Conservation (phyloP, 2,329 filamentous ascomycete genomes). For the Sarocladium strictum region DNA sequence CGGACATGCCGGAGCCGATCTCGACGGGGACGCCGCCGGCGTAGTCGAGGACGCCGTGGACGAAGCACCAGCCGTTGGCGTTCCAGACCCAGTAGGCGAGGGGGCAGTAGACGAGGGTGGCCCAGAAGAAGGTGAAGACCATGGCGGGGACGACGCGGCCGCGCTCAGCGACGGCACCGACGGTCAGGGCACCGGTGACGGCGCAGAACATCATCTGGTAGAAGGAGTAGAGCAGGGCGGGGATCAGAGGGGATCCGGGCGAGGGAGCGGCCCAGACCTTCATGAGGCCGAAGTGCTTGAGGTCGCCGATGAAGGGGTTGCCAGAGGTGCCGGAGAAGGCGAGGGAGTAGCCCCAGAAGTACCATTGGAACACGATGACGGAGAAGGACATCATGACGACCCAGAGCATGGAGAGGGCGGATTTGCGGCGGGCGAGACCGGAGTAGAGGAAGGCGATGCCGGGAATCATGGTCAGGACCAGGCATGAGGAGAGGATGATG, state of each 20-base stretch:
- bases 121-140: slow-evolving; percentile 96
- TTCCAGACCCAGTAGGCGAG: slow-evolving; percentile 98
- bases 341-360: slow-evolving; percentile 97
- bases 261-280: slow-evolving; percentile 80
- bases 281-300: slow-evolving; percentile 83
- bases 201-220: slow-evolving; percentile 99
- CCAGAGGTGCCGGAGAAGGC: slow-evolving; percentile 78
- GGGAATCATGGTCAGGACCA: slow-evolving; percentile 95
- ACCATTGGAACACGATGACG: slow-evolving; percentile 96
- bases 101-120: slow-evolving; percentile 94
- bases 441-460: slow-evolving; percentile 98
- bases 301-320: slow-evolving; percentile 87
- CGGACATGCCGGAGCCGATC: slow-evolving; percentile 88
- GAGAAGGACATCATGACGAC: slow-evolving; percentile 91
- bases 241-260: slow-evolving; percentile 80
- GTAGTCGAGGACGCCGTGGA: slow-evolving; percentile 91
- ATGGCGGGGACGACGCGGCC: slow-evolving; percentile 88
- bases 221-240: slow-evolving; percentile 87
- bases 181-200: slow-evolving; percentile 84
- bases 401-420: slow-evolving; percentile 94
- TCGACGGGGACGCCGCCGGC: slow-evolving; percentile 96
- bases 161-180: slow-evolving; percentile 89
- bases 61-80: slow-evolving; percentile 84
- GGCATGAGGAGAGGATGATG: slow-evolving; percentile 82
- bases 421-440: slow-evolving; percentile 94